Base-by-base conservation (phyloP, 2,329 filamentous ascomycete genomes). In the Clathrospora elynae region DNA sequence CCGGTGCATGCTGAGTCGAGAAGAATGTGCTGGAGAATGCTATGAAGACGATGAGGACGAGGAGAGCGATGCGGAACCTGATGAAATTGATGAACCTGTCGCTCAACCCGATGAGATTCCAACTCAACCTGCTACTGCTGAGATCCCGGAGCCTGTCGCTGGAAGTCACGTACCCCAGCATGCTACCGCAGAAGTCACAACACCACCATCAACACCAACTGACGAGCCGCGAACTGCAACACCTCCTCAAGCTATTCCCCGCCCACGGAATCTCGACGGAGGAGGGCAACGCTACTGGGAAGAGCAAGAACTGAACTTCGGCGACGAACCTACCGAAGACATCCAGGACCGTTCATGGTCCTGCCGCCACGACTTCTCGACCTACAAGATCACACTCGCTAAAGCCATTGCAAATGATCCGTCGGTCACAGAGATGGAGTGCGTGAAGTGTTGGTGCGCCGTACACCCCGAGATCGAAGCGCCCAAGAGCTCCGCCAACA, bases 1-100 rank as follows among this genome's bases (percentile, higher is more conserved):
- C 68, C 51, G 54, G 6, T 80, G 77, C 40, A 41, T 63, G 23
- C 34, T 51, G 17, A 53, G 65, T 0, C 65, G 70, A 4, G 56
- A 70, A 2, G 47, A 61, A 1, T 75, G 71, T 39, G 36, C 36
- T 4, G 59, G 56, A 14, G 39, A 38, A 1, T 63, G 60, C 35
- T 29, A 38, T 11, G 54, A 58, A 24, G 55, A 53, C 2, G 46
- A 60, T n/a, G 58, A 64, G 11, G 49, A 60, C 6, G 53, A 54
- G 18, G 54, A 46, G 30, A 61, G 59, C 1, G 55, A 59, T 4
- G 54, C 55, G 23, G 58, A 57, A 24, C 10, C 32, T 2, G 57
- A 61, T 10, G 55, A 66, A 16, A 6, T 13, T 12, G 24, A 29
- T 8, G 56, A 60, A 55, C 55, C 13, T 55, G 19, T 11, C 3